Conservation (phyloP, 2,329 filamentous ascomycete genomes). For the Ascochyta fabae region DNA sequence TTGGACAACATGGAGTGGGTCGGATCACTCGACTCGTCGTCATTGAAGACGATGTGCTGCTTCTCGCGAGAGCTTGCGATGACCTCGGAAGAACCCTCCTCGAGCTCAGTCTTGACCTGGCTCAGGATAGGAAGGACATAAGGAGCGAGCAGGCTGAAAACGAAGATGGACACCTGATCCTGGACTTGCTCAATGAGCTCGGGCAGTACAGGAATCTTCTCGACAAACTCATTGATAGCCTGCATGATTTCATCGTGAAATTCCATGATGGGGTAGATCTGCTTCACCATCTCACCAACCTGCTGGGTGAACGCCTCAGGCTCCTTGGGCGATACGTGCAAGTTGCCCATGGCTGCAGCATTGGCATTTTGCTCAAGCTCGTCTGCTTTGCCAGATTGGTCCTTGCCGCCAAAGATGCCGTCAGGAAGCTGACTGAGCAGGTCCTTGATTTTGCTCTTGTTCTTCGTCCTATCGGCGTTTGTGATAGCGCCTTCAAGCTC, state of each 20-base stretch:
- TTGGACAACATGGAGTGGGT: slow-evolving; percentile 97
- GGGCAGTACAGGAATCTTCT: slow-evolving; percentile 83
- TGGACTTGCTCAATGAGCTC: slow-evolving; percentile 86
- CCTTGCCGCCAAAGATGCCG: slow-evolving; percentile 77
- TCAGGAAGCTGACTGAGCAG: slow-evolving; percentile 82
- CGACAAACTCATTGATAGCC: slow-evolving; percentile 75
- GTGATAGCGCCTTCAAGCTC: slow-evolving; percentile 84
- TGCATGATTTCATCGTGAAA: slow-evolving; percentile 91
- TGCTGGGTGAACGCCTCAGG: slow-evolving; percentile 86
- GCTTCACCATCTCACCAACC: slow-evolving; percentile 72
- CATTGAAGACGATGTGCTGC: slow-evolving; percentile 84
- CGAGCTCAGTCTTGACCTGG: slow-evolving; percentile 86
- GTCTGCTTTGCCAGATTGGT: slow-evolving; percentile 77
- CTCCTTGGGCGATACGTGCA: slow-evolving; percentile 75
- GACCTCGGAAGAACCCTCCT: slow-evolving; percentile 84
- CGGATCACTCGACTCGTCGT: slow-evolving; percentile 78
- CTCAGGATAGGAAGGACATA: slow-evolving; percentile 84
- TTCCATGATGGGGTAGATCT: slow-evolving; percentile 88
- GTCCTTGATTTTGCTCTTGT: slow-evolving; percentile 78
- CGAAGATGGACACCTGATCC: slow-evolving; percentile 86
- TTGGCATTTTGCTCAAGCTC: slow-evolving; percentile 79
- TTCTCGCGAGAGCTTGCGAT: slow-evolving; percentile 84
- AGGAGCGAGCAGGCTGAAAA: slow-evolving; percentile 89
- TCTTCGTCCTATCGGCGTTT: slow-evolving; percentile 64
- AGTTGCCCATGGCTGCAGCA: slow-evolving; percentile 76